Evolutionary conservation across 2,329 filamentous ascomycete species (phyloP), one percentile per base, ranked within the genome.

Genomic region (Fusarium tjaetaba): DNA sequence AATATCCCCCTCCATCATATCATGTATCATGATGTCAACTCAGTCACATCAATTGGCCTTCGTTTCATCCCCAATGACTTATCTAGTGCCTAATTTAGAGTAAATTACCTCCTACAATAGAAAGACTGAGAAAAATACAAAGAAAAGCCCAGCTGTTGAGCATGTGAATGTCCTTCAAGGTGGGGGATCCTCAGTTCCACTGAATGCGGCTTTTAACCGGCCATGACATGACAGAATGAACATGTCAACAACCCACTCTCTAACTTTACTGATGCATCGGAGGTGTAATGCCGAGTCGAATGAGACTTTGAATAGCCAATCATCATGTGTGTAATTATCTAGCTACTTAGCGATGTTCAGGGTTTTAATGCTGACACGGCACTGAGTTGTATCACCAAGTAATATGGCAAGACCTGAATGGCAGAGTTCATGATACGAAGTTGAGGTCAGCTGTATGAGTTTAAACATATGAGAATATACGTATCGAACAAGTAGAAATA

Each of bases 191-290:
- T 60, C 45, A 60, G 55, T 51, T 69, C 48, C 63, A 68, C 68
- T 51, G 55, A 38, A 32, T 72, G 71, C 71, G 71, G 71, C 71
- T 73, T 73, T 73, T 69, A 74, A 65, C 69, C 64, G 69, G 59
- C n/a, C 59, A 69, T 65, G 65, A 41, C 59, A 69, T 65, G 65
- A 45, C 34, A 52, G 52, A 49, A 68, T 68, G 36, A 61, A 61
- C 46, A 52, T 26, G 30, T 24, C 34, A 42, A 63, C n/a, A 38
- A 51, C 41, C 39, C 65, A 53, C 59, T 41, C 45, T 58, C 48
- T 46, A 48, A 56, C 52, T 53, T 45, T 34, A 49, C 55, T 57
- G 5, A 26, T 71, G 61, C 45, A 16, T 56, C 70, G 71, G 70
- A 72, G 41, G 38, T 52, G 46, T 26, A 70, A 41, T 61, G 9